Evolutionary conservation across 2,329 filamentous ascomycete genomes (phyloP).

Genomic region (Curvularia spicifera): DNA sequence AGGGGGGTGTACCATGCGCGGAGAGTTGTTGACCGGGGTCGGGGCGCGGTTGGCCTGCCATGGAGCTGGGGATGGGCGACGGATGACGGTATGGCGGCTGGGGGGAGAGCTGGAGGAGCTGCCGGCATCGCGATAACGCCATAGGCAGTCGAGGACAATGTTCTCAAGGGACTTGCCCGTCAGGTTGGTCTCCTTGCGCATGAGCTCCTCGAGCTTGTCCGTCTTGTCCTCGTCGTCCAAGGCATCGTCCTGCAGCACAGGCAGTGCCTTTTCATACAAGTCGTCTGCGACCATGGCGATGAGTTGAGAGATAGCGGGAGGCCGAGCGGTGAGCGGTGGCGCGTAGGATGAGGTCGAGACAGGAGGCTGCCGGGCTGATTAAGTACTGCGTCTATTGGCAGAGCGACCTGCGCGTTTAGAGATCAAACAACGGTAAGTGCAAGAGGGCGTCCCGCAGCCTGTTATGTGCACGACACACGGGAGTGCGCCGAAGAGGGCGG

Average conservation of each 20-base stretch:
- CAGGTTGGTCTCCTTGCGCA: constrained; percentile 78
- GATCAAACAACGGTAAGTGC: constrained; percentile 29
- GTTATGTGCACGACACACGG: constrained; percentile 23
- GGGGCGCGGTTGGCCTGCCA: constrained; percentile 80
- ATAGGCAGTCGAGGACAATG: constrained; percentile 86
- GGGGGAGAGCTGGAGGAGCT: constrained; percentile 75
- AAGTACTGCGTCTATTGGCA: constrained; percentile 26
- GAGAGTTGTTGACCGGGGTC: constrained; percentile 83
- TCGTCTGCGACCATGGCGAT: constrained; percentile 85
- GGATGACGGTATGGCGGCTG: constrained; percentile 86
- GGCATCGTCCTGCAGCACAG: constrained; percentile 79
- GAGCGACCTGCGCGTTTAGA: constrained; percentile 31
- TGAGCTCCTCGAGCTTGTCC: constrained; percentile 84
- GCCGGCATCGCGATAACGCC: constrained; percentile 74
- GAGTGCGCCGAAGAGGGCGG: constrained; percentile 25
- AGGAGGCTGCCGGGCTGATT: constrained; percentile 30
- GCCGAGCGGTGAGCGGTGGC: constrained; percentile 12
- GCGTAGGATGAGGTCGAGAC: constrained; percentile 17
- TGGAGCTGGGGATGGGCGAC: constrained; percentile 87
- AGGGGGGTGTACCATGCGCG: constrained; percentile 79
- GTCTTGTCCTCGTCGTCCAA: constrained; percentile 96
- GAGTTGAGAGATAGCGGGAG: constrained; percentile 12
- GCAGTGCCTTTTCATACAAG: constrained; percentile 88
- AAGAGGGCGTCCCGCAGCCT: constrained; percentile 25
- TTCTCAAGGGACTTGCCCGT: constrained; percentile 83